A percentile compares a stretch with the other conserved stretches of the same genome.
Evolutionary conservation across 805 yeast species (phyloP).

Genomic region (Candida sphagnicola): DNA sequence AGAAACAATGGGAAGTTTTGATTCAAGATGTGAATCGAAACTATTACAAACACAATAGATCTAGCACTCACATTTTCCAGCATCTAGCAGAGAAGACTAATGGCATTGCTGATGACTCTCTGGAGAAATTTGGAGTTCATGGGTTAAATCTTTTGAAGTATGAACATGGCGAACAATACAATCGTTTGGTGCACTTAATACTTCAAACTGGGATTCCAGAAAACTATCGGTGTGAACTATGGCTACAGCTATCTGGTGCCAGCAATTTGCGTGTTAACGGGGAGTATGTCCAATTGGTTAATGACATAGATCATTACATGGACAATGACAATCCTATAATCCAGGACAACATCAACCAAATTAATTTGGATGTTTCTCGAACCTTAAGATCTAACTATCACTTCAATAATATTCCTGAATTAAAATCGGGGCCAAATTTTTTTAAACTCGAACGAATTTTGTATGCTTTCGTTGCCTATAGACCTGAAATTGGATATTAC

Average conservation of each 20-base stretch:
- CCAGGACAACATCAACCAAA: constrained; percentile 36
- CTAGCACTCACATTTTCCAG: background rate
- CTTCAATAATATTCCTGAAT: constrained; percentile 36
- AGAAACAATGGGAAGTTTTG: constrained; percentile 44
- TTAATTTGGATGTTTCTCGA: constrained; percentile 49
- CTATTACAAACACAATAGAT: constrained; percentile 1
- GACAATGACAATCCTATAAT: constrained; percentile 6
- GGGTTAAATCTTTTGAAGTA: constrained; percentile 31
- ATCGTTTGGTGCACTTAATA: constrained; percentile 26
- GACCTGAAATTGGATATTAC: constrained; percentile 50
- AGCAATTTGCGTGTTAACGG: constrained; percentile 42
- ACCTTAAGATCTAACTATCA: constrained; percentile 53
- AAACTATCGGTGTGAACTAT: constrained; percentile 42
- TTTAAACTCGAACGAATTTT: constrained; percentile 43
- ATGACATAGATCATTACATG: constrained; percentile 16
- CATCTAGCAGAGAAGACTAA: constrained; percentile 5
- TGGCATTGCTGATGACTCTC: background rate
- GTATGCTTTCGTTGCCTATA: constrained; percentile 45
- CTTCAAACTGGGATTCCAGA: constrained; percentile 44
- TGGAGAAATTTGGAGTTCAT: constrained; percentile 32
- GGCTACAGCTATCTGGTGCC: constrained; percentile 56
- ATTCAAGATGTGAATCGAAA: constrained; percentile 21
- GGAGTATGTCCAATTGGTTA: constrained; percentile 34
- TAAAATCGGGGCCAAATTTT: constrained; percentile 52
- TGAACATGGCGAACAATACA: constrained; percentile 13